phyloP scores from a whole-genome alignment of 495 filamentous ascomycete genomes.

The Podospora appendiculata region DNA sequence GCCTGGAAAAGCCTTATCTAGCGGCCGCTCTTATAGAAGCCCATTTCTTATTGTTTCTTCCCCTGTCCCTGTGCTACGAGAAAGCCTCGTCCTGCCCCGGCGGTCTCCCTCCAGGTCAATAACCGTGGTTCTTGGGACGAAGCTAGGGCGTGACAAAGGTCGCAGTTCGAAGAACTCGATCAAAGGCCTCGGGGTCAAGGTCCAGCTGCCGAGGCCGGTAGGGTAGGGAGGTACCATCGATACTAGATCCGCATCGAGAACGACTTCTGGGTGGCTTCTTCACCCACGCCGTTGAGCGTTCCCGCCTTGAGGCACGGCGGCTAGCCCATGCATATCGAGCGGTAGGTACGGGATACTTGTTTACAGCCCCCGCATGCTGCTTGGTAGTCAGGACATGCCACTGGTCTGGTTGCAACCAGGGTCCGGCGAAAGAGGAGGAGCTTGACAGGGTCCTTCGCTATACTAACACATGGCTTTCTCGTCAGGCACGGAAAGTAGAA shows the following conservation, averaged over 20 bases:
- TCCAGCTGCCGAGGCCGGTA: neutral
- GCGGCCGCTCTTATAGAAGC: neutral
- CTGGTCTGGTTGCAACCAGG: neutral
- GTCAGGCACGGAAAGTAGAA: neutral
- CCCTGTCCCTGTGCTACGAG: neutral
- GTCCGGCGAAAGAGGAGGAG: conserved; percentile 3
- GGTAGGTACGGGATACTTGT: neutral
- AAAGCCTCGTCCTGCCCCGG: neutral
- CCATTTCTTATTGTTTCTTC: no score
- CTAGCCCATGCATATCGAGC: neutral
- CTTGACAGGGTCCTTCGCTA: neutral
- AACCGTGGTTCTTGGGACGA: neutral
- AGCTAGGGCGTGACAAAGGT: neutral
- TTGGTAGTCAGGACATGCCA: neutral
- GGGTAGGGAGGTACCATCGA: neutral
- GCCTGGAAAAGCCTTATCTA: neutral
- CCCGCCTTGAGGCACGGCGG: conserved; percentile 1
- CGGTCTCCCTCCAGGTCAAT: neutral
- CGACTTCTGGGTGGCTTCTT: neutral
- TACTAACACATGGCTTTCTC: neutral
- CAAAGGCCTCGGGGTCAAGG: neutral
- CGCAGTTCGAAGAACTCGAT: neutral
- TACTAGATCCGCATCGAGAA: neutral
- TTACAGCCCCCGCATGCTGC: conserved; percentile 1
- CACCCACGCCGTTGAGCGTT: neutral